Conservation (phyloP, 2,329 filamentous ascomycete genomes). For the Acrocalymma vagum region DNA sequence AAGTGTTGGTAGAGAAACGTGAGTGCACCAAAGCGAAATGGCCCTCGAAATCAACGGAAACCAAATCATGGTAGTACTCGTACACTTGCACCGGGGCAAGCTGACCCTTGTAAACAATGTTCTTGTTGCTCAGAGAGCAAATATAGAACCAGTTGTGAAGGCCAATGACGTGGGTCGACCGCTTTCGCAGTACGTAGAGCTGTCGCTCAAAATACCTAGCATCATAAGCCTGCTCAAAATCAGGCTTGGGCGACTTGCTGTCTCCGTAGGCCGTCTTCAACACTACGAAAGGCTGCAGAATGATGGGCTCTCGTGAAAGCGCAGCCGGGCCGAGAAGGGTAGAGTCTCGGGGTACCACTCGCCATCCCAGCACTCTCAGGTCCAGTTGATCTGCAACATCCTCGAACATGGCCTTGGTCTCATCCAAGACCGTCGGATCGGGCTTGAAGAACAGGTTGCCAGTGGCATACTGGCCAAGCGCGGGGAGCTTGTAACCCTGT, state of each 20-base stretch:
- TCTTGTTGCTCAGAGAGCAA: slow-evolving; percentile 95
- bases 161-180: slow-evolving; percentile 91
- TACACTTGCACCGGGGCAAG: slow-evolving; percentile 94
- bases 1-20: slow-evolving; percentile 97
- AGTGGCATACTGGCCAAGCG: slow-evolving; percentile 91
- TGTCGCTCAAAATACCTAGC: slow-evolving; percentile 89
- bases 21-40: slow-evolving; percentile 98
- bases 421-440: slow-evolving; percentile 85
- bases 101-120: slow-evolving; percentile 99
- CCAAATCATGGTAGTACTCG: slow-evolving; percentile 96
- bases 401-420: slow-evolving; percentile 93
- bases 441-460: slow-evolving; percentile 99
- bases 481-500: slow-evolving; percentile 85
- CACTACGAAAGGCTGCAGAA: slow-evolving; percentile 95
- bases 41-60: slow-evolving; percentile 96
- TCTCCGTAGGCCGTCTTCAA: slow-evolving; percentile 84
- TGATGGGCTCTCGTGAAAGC: slow-evolving; percentile 91
- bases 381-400: slow-evolving; percentile 88
- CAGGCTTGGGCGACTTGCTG: slow-evolving; percentile 79
- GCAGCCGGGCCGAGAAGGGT: slow-evolving; percentile 91
- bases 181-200: slow-evolving; percentile 93
- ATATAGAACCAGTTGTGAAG: slow-evolving; percentile 99
- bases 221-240: slow-evolving; percentile 83
- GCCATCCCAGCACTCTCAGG: slow-evolving; percentile 92
- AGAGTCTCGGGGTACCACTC: slow-evolving; percentile 93